These are phyloP conservation scores for Suillus occidentalis DNA, from an alignment of 768 basidiomycete genomes.

Conservation along the genomic window DNA sequence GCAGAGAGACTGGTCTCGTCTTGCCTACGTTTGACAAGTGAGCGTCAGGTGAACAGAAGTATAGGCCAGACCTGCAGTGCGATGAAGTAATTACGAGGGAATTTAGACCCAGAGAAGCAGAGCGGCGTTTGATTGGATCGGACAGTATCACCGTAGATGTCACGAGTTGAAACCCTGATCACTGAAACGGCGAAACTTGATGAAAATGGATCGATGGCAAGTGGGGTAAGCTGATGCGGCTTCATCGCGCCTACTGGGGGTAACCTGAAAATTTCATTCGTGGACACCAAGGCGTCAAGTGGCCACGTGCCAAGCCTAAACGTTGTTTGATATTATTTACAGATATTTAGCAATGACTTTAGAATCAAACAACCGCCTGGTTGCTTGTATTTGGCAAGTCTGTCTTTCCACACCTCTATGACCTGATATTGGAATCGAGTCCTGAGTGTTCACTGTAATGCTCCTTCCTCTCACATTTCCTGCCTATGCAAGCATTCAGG, in stretches of 20 bases:
- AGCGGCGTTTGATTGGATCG: not conserved
- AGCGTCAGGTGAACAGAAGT: not conserved
- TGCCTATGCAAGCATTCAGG: conserved; percentile 11
- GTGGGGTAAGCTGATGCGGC: not conserved
- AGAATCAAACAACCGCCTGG: conserved; percentile 29
- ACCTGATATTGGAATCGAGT: not conserved
- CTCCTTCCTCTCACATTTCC: conserved; percentile 27
- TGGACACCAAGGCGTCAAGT: not conserved
- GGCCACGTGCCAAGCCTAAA: not conserved
- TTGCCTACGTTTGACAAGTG: not conserved
- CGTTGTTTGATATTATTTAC: not conserved
- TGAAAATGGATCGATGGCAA: not conserved
- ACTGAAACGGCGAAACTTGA: not conserved
- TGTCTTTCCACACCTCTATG: not conserved
- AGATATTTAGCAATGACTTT: conserved; percentile 29
- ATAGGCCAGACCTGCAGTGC: too few species aligned
- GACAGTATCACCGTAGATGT: not conserved
- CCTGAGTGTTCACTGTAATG: conserved; percentile 15
- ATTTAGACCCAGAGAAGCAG: not conserved
- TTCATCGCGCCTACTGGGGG: not conserved
- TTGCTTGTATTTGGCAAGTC: conserved; percentile 12
- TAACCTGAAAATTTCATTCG: not conserved
- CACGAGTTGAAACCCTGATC: not conserved
- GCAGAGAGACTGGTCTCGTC: not conserved
- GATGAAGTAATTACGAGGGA: not conserved